Conservation (phyloP, 768 basidiomycete species). For the Mrakia gelida region DNA sequence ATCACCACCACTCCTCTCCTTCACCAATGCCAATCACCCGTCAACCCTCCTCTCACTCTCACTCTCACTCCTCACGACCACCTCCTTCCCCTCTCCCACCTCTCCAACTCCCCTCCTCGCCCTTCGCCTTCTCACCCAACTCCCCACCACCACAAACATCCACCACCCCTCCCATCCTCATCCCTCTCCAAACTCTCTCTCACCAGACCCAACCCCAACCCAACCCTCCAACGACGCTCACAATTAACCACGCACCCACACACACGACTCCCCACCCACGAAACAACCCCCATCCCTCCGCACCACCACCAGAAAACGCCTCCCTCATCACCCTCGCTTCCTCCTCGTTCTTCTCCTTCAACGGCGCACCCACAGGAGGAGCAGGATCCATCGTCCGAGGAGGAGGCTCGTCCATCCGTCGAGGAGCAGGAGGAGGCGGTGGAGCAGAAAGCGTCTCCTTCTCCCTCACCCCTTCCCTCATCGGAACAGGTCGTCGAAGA, state of each 20-base stretch:
- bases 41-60: too few relatives aligned
- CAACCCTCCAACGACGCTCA: neutral
- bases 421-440: slow-evolving; percentile 16
- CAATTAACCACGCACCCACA: slow-evolving; percentile 63
- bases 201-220: neutral
- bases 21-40: neutral
- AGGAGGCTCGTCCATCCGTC: slow-evolving; percentile 9
- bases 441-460: neutral
- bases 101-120: neutral
- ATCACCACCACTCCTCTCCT: neutral
- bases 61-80: neutral
- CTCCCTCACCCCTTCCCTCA: slow-evolving; percentile 7
- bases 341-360: slow-evolving; percentile 60
- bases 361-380: neutral
- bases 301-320: slow-evolving; percentile 86
- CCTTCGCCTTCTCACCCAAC: neutral
- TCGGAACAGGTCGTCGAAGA: neutral
- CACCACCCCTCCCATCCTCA: neutral
- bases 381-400: slow-evolving; percentile 3
- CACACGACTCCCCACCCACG: slow-evolving; percentile 91
- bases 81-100: neutral
- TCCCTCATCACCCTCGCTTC: slow-evolving; percentile 89
- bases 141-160: neutral
- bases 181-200: neutral
- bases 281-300: slow-evolving; percentile 89